Base-by-base conservation (phyloP, 2,329 filamentous ascomycete genomes). In the Aphanoascus verrucosus region DNA sequence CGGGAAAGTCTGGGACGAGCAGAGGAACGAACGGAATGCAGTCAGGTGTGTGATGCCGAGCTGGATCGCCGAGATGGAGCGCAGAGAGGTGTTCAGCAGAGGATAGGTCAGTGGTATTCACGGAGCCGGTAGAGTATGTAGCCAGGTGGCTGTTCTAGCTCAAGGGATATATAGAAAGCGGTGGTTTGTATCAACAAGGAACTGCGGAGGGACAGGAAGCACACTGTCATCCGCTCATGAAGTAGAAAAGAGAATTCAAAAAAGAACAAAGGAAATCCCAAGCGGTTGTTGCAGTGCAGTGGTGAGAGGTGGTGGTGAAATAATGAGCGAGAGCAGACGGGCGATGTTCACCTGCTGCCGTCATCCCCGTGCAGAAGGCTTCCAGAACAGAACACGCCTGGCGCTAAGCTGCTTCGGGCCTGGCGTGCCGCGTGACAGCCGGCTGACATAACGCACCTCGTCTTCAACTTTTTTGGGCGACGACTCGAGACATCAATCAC, bases 1-100 rank as follows among this genome's bases (percentile, higher is more conserved):
- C 19, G 49, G 19, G 40, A 52, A 37, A 17, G n/a, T 4, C 32
- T 49, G 14, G n/a, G 34, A 54, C 19, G 32, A 48, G 50, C 28
- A 11, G 19, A 46, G 32, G 31, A 43, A 31, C n/a, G 5, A 35
- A 42, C 14, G 28, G 31, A 49, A 35, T 34, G 35, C 28, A 45
- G 37, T 14, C 20, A 32, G 6, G 17, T 4, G n/a, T n/a, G 42
- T 17, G 41, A 42, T 35, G 31, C 20, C 14, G 42, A 35, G n/a
- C 6, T n/a, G 7, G 7, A 3, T n/a, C 38, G 38, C 38, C n/a
- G n/a, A 7, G 38, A 41, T 17, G 17, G 38, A 17, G 38, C n/a
- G 14, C 43, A 34, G 43, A 45, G 43, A 45, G 3, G 43, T 12
- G 11, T 45, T n/a, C 19, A 23, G 7, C n/a, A 23, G n/a, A 15